Conservation (phyloP, 2,329 filamentous ascomycete species). For the Venturia nashicola region DNA sequence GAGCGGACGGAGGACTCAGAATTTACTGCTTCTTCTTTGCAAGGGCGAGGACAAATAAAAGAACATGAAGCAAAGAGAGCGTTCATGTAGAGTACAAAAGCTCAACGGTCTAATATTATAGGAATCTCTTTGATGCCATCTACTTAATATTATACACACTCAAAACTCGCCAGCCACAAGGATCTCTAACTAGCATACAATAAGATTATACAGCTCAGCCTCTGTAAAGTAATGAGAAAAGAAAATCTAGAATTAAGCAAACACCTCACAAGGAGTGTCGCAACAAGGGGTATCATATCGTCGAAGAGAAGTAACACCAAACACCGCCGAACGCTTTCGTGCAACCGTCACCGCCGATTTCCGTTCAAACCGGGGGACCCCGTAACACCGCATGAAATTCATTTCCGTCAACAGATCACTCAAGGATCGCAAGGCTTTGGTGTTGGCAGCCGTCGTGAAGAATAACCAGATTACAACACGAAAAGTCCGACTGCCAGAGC, state of each 20-base stretch:
- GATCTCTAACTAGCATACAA: not conserved
- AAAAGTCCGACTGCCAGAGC: not conserved
- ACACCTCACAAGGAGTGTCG: not conserved
- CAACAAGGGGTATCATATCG: not conserved
- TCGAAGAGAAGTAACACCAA: not conserved
- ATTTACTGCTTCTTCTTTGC: too few relatives aligned
- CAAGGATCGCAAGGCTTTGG: not conserved
- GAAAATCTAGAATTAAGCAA: not conserved
- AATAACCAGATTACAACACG: not conserved
- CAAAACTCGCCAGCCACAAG: not conserved
- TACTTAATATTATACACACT: not conserved
- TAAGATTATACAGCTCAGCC: not conserved
- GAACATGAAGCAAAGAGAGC: too few relatives aligned
- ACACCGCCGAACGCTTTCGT: not conserved
- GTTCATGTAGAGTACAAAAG: too few relatives aligned
- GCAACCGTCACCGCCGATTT: not conserved
- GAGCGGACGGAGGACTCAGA: not conserved
- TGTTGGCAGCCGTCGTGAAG: not conserved
- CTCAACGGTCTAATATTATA: not conserved
- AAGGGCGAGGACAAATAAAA: too few relatives aligned
- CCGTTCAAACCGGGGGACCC: not conserved
- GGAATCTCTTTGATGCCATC: not conserved
- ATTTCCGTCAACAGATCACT: not conserved
- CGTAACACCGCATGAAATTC: not conserved
- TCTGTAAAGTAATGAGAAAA: not conserved